Percentiles rank a stretch among this genome's conserved stretches.
Evolutionary conservation across 192 early-diverging fungal genomes (phyloP).

Genomic region (Rhizophagus sp.): DNA sequence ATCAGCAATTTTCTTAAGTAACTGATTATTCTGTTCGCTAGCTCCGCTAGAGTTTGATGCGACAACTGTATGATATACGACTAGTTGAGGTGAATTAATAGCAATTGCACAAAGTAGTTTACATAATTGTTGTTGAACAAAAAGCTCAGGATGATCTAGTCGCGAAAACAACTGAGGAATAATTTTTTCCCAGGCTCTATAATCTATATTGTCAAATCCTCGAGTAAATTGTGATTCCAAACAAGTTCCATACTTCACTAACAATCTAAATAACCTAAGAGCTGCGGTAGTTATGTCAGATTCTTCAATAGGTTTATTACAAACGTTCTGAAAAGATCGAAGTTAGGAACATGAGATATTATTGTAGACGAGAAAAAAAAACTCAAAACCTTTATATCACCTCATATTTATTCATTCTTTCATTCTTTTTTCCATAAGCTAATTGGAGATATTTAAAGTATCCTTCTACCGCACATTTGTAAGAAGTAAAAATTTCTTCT

Average conservation of each 20-base stretch:
- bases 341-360: neutral
- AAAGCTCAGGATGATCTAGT: conserved; percentile 61
- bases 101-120: conserved; percentile 65
- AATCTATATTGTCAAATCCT: conserved; percentile 42
- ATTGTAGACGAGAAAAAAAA: neutral
- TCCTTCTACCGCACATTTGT: conserved; percentile 15
- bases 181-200: conserved; percentile 62
- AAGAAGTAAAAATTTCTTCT: conserved; percentile 8
- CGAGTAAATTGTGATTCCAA: conserved; percentile 47
- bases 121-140: conserved; percentile 53
- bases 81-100: conserved; percentile 56
- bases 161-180: conserved; percentile 78
- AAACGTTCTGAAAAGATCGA: neutral
- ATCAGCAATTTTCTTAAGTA: conserved; percentile 42
- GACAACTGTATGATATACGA: conserved; percentile 68
- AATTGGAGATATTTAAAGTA: conserved; percentile 25
- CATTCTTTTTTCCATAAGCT: neutral
- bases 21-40: conserved; percentile 37
- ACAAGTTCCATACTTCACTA: conserved; percentile 60
- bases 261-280: conserved; percentile 60
- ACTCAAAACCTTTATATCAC: conserved; percentile 11
- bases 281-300: conserved; percentile 58
- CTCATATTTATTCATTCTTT: neutral
- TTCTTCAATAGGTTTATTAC: conserved; percentile 34
- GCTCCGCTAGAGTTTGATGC: conserved; percentile 50